Conservation (phyloP, 2,329 filamentous ascomycete genomes). For the Pyricularia grisea region DNA sequence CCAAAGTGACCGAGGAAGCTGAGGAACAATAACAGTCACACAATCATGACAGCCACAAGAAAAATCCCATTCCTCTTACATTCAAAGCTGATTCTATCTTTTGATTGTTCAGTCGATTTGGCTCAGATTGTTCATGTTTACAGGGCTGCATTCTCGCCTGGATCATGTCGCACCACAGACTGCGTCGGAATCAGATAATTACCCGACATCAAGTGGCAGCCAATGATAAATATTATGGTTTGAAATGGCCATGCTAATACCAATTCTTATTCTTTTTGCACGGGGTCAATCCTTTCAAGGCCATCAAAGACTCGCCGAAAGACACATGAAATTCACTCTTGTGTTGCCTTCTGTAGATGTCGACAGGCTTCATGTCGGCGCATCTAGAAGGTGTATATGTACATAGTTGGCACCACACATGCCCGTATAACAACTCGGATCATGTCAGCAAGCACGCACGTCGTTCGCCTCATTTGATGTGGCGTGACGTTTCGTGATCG, state of each 20-base stretch:
- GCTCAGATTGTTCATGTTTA: no score
- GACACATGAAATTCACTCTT: neutral
- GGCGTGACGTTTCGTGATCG: neutral
- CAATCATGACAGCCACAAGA: neutral
- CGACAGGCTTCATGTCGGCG: neutral
- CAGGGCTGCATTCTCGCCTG: no score
- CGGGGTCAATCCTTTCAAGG: neutral
- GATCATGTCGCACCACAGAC: no score
- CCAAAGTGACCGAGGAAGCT: neutral
- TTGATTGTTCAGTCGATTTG: no score
- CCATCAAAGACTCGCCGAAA: neutral
- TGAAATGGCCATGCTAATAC: no score
- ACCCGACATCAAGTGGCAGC: no score
- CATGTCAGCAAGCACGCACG: neutral
- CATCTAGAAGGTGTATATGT: neutral
- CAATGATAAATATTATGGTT: no score
- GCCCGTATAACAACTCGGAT: neutral
- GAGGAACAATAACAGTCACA: neutral
- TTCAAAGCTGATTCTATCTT: no score
- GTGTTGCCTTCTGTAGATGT: neutral
- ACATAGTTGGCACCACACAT: neutral
- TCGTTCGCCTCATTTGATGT: neutral
- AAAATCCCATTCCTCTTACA: neutral
- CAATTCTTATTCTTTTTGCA: neutral
- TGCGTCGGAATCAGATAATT: no score